Evolutionary conservation across 306 rosid species (phyloP).

Genomic region (Castanea crenata): DNA sequence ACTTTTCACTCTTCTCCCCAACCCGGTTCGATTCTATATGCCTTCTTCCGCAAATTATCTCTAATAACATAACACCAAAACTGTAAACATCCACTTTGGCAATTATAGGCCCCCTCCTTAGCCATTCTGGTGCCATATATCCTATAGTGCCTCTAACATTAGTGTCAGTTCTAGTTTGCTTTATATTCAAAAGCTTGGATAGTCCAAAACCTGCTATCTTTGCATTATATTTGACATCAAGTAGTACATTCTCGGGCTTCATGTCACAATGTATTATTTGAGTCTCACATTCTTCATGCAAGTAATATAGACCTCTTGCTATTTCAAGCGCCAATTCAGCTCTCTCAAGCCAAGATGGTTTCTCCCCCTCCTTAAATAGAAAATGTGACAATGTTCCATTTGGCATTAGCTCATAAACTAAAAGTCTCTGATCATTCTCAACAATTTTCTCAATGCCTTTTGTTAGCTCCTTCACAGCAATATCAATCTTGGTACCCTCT

Average conservation of each 20-base stretch:
- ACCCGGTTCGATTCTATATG: constrained; percentile 7
- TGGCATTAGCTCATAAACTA: constrained; percentile 41
- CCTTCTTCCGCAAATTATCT: constrained; percentile 32
- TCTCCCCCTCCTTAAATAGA: constrained; percentile 23
- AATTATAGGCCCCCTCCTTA: constrained; percentile 29
- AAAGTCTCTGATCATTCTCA: constrained; percentile 27
- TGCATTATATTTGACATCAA: constrained; percentile 27
- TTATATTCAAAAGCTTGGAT: constrained; percentile 31
- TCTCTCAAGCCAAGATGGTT: constrained; percentile 32
- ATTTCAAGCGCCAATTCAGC: constrained; percentile 35
- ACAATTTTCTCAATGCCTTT: constrained; percentile 19
- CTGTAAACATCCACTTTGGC: constrained; percentile 37
- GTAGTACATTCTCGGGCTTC: constrained; percentile 39
- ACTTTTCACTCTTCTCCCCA: constrained; percentile 14
- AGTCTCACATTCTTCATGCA: constrained; percentile 36
- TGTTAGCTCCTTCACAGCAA: constrained; percentile 36
- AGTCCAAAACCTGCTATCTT: constrained; percentile 42
- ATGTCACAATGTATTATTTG: constrained; percentile 43
- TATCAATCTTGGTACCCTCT: constrained; percentile 16
- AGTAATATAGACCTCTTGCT: constrained; percentile 29
- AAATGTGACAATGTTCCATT: constrained; percentile 22
- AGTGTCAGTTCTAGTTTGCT: constrained; percentile 34
- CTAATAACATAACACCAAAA: constrained; percentile 29
- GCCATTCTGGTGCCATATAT: constrained; percentile 40
- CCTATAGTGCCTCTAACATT: constrained; percentile 36